These are phyloP conservation scores for Fusarium marasasianum DNA, from an alignment of 2,329 filamentous ascomycete genomes.

Conservation along the genomic window DNA sequence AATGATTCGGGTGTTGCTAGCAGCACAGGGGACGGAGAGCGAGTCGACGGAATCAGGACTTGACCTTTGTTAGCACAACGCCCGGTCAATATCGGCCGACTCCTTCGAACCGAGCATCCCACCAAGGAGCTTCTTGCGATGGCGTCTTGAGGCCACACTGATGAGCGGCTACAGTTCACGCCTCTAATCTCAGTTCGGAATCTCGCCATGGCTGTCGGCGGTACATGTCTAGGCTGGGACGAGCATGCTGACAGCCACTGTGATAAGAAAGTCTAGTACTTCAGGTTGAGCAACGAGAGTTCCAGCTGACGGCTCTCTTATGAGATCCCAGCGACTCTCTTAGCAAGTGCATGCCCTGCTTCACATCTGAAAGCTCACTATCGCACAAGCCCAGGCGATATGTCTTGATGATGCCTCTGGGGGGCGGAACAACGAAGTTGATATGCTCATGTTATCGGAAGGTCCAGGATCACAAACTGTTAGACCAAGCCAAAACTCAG, in stretches of 20 bases:
- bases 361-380: too few relatives aligned
- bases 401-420: too few relatives aligned
- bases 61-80: not conserved
- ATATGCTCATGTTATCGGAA: too few relatives aligned
- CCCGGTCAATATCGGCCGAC: not conserved
- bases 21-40: not conserved
- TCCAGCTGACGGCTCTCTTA: too few relatives aligned
- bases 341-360: too few relatives aligned
- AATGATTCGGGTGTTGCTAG: not conserved
- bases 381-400: too few relatives aligned
- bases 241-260: not conserved
- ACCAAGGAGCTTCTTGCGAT: not conserved
- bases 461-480: too few relatives aligned
- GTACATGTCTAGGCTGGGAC: not conserved
- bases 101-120: not conserved
- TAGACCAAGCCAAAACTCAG: too few relatives aligned
- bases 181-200: not conserved
- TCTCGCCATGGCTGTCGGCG: not conserved
- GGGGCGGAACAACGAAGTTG: too few relatives aligned
- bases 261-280: fast-evolving
- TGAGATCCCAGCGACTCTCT: too few relatives aligned
- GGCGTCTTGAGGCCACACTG: not conserved
- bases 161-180: not conserved
- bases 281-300: not conserved
- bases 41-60: not conserved